Conservation (phyloP, 148 eudicot genomes). For the Linanthus parryae region DNA sequence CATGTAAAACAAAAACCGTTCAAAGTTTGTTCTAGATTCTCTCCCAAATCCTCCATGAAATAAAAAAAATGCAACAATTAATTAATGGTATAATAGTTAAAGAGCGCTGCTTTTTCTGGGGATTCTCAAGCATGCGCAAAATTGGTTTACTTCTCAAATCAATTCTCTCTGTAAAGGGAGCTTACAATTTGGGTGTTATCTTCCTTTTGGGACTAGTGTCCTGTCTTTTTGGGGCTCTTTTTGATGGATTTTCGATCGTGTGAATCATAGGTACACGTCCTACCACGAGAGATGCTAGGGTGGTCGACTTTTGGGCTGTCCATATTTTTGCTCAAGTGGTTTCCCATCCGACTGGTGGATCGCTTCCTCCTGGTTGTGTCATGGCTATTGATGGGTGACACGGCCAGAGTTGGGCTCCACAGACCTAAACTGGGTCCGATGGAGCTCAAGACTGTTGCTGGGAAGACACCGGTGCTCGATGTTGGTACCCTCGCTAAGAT, state of each 20-base stretch:
- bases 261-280: conserved; percentile 44
- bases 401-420: conserved; percentile 40
- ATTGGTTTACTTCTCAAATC: conserved; percentile 26
- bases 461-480: conserved; percentile 70
- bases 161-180: conserved; percentile 16
- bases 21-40: too few relatives aligned
- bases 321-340: conserved; percentile 71
- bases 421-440: conserved; percentile 59
- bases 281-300: conserved; percentile 74
- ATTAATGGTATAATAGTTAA: too few relatives aligned
- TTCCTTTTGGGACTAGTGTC: not conserved
- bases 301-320: conserved; percentile 73
- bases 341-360: conserved; percentile 59
- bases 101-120: conserved; percentile 65
- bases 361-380: conserved; percentile 40
- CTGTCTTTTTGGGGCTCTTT: not conserved
- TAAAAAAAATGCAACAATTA: not conserved
- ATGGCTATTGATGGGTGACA: conserved; percentile 53
- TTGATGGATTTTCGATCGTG: not conserved
- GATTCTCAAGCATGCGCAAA: conserved; percentile 69
- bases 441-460: conserved; percentile 46
- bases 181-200: conserved; percentile 2
- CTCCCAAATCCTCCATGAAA: too few relatives aligned
- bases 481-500: conserved; percentile 69
- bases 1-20: too few relatives aligned